Evolutionary conservation across 192 early-diverging fungal genomes (phyloP), one percentile per base, ranked within the genome.

Genomic region (Backusella parvicylindrica): DNA sequence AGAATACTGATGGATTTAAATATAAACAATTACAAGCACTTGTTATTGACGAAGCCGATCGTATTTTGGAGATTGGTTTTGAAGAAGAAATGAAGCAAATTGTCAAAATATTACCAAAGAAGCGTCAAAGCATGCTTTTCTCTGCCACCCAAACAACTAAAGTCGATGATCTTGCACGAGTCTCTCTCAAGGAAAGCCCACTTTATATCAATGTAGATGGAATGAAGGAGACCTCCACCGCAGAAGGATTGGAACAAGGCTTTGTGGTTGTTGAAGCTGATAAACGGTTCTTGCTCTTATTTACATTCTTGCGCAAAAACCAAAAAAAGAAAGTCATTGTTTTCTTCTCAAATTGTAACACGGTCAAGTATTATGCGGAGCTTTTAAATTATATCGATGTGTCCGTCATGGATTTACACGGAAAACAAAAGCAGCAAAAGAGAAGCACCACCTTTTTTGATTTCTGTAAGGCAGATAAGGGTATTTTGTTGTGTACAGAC

Each of bases 191-290:
- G 84, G 92, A 95, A 76, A 92, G 95, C 30, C 98, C 98, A 18
- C 82, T 99, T 56, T 99, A 99, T 86, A 98, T 99, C 86, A 99
- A 99, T 76, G 98, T 99, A 6, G 95, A 99, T 84, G 94, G 97
- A 82, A 87, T 94, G 84, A 98, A 97, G 84, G 96, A 98, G 35
- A 92, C 86, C 32, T 93, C 98, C 0, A 99, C 98, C 35, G 97
- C 92, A 6, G 97, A 98, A 67, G 95, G 95, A 21, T 88, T 99
- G 56, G 95, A 98, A 74, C 98, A 99, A 79, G 98, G 98, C 43
- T 99, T 98, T 81, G 97, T 99, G 23, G 89, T 99, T 33, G 96
- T 95, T 81, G 93, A 95, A 18, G 89, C 89, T 63, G 97, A 98
- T 81, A 88, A 91, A 77, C 91, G 98, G 32, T 99, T 99, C 87